phyloP scores from a whole-genome alignment of 2,329 filamentous ascomycete species.

The Monosporascus sp. region DNA sequence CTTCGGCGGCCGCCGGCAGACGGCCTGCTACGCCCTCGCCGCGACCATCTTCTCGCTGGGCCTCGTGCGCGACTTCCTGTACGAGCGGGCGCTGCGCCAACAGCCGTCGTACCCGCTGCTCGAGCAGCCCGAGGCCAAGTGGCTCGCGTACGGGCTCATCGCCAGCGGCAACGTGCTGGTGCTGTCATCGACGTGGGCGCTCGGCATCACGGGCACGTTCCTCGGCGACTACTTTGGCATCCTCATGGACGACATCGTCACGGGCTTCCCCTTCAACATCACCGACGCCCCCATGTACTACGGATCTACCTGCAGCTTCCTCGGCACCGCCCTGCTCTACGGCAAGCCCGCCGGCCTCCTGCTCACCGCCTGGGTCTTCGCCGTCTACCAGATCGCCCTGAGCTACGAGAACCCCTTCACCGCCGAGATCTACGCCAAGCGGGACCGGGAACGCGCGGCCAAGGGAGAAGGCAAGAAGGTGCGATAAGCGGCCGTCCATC shows the following conservation, averaged over 20 bases:
- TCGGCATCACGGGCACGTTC: slow-evolving; percentile 94
- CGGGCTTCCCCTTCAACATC: slow-evolving; percentile 92
- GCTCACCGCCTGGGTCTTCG: slow-evolving; percentile 67
- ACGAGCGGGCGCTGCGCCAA: slow-evolving; percentile 74
- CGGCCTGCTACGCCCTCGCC: slow-evolving; percentile 87
- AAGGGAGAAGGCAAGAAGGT: slow-evolving; percentile 45
- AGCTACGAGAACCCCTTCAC: slow-evolving; percentile 94
- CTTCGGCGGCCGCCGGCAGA: slow-evolving; percentile 70
- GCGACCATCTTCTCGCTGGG: slow-evolving; percentile 87
- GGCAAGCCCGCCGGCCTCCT: slow-evolving; percentile 83
- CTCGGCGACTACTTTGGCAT: slow-evolving; percentile 98
- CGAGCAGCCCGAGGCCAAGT: slow-evolving; percentile 51
- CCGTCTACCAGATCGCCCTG: slow-evolving; percentile 76
- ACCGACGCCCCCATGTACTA: slow-evolving; percentile 94
- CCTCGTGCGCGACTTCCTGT: slow-evolving; percentile 80
- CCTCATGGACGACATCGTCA: slow-evolving; percentile 91
- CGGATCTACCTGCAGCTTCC: slow-evolving; percentile 86
- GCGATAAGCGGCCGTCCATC: slow-evolving; percentile 29
- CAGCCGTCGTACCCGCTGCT: slow-evolving; percentile 73
- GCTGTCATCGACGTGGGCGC: slow-evolving; percentile 80
- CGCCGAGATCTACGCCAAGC: slow-evolving; percentile 83
- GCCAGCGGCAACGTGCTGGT: slow-evolving; percentile 77
- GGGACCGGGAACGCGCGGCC: slow-evolving; percentile 54
- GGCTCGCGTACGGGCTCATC: slow-evolving; percentile 67
- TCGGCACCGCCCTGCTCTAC: slow-evolving; percentile 78